Base-by-base conservation (phyloP, 257 asterid species). In the Przewalskia tangutica region DNA sequence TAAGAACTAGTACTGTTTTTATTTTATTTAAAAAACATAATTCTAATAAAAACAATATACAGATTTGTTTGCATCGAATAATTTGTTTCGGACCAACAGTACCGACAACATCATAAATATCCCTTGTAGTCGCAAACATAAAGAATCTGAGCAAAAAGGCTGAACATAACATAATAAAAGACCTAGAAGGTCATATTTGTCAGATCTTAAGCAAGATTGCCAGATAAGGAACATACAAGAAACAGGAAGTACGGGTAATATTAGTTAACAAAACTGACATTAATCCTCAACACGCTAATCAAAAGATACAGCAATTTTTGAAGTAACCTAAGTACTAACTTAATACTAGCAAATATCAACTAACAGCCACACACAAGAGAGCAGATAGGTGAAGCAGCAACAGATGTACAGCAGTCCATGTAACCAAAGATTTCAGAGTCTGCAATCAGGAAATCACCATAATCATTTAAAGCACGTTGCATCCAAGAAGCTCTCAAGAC, bases 361-460 rank as follows among this genome's bases (percentile, higher is more conserved):
- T 82, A 83, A 84, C 78, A 85, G 89, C 90, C 93, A 94, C 84
- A 90, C 83, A 89, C 80, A 84, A 89, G 88, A 89, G 88, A 86
- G 91, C 93, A 93, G 94, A 92, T 89, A 93, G 89, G 90, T 89
- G 97, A 91, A 90, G 97, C 98, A 92, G 96, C 98, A 92, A 95
- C 95, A 93, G 97, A 89, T 89, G 91, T 89, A 91, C 90, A 92
- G 97, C 97, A 94, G 92, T 89, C 93, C 97, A 89, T 88, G 88
- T 71, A 92, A 90, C 94, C 90, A 93, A 90, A 94, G 97, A 91
- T 90, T 85, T 91, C 95, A 94, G 66, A 87, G 92, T 92, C 97
- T 90, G 97, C 93, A 92, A 90, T 89, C 92, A 95, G 89, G 91
- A 87, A 92, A 92, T 93, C 97, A 94, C 93, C 97, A 94, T 84